Base-by-base conservation (phyloP, 441 rosid genomes). In the Jatropha multifida region DNA sequence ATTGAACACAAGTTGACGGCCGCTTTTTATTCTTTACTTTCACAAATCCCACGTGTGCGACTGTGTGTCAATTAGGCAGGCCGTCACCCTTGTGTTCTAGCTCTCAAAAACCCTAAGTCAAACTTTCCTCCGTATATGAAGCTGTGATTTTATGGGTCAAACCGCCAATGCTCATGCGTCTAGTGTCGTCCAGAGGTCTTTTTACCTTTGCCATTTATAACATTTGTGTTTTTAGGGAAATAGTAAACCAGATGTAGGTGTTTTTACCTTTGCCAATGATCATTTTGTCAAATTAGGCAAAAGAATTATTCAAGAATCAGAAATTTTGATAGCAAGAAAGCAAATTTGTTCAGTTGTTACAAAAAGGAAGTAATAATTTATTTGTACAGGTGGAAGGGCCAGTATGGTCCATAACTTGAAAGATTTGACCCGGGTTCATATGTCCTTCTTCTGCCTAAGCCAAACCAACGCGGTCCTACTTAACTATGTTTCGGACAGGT, bases 1-100 rank as follows among this genome's bases (percentile, higher is more conserved):
- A 5, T 26, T 66, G 26, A 10, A 66, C 26, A 1, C 55, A 48
- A 66, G 72, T 74, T 49, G 72, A 59, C 72, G 38, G 77, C 66
- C 67, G 72, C 77, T 27, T 56, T 74, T 74, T 59, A 42, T 23
- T 3, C 37, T 44, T 5, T 10, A 15, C 40, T 52, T 64, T 52
- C 20, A 8, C 9, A 14, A 51, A 51, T 51, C 70, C 27, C 70
- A 64, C 51, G 62, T 65, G 69, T 64, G 76, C 10, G 62, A 64
- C 58, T 40, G 56, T 73, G 68, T 12, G 18, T 18, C 42, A 51
- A 61, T 2, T 15, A 44, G 20, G 27, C 75, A 26, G 58, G 1
- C 40, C 23, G 8, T 11, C 13, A 32, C 32, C 32, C 32, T 32
- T 32, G 32, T 32, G 0, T 32, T 32, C 32, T 32, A 32, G 32